Evolutionary conservation across 257 asterid genomes (phyloP).

Genomic region (Nicotiana paniculata): DNA sequence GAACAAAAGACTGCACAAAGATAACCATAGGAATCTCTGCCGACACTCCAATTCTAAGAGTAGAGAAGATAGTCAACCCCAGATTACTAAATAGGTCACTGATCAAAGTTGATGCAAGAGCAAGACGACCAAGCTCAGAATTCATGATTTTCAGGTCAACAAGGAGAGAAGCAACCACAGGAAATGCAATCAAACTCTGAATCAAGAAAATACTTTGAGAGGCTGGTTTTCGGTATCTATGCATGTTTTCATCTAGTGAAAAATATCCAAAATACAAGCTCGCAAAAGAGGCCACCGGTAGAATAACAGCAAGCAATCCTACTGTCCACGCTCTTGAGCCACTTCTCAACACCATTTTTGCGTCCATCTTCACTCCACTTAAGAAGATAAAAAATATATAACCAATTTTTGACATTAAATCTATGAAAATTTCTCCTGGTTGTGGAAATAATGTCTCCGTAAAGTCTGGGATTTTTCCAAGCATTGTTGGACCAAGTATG

Average conservation of each 20-base stretch:
- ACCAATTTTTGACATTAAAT: slow-evolving; percentile 65
- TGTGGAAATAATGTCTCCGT: slow-evolving; percentile 36
- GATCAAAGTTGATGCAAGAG: slow-evolving; percentile 62
- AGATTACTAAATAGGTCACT: slow-evolving; percentile 54
- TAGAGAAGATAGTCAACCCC: slow-evolving; percentile 26
- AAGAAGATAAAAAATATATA: slow-evolving; percentile 74
- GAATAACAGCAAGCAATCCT: slow-evolving; percentile 40
- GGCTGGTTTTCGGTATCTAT: slow-evolving; percentile 44
- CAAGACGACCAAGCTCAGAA: slow-evolving; percentile 85
- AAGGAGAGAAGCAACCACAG: slow-evolving; percentile 70
- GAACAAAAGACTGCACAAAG: slow-evolving; percentile 26
- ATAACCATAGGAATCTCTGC: slow-evolving; percentile 24
- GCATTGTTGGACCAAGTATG: slow-evolving; percentile 64
- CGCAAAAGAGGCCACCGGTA: slow-evolving; percentile 35
- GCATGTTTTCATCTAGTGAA: not conserved
- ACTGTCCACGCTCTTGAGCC: slow-evolving; percentile 78
- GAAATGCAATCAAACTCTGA: slow-evolving; percentile 58
- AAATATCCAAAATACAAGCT: not conserved
- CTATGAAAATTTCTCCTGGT: slow-evolving; percentile 58
- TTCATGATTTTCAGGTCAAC: slow-evolving; percentile 77
- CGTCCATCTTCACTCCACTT: slow-evolving; percentile 88
- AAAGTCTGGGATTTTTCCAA: slow-evolving; percentile 32
- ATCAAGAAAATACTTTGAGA: slow-evolving; percentile 26
- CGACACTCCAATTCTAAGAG: slow-evolving; percentile 37
- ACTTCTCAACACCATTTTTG: slow-evolving; percentile 51